Base-by-base conservation (phyloP, 176 grass and related monocot genomes). In the Eleusine indica region DNA sequence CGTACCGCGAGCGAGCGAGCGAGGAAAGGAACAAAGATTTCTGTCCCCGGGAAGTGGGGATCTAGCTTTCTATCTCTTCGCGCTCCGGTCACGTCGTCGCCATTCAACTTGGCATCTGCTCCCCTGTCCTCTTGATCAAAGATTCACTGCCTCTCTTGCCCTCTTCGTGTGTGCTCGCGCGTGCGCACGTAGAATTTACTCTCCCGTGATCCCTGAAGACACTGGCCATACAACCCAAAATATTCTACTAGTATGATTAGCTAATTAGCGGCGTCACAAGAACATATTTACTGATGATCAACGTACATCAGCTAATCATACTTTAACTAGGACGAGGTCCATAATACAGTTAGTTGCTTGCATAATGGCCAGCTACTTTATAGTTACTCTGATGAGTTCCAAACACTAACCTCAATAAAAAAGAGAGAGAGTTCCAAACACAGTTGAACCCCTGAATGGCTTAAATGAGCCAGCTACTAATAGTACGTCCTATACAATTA, bases 41-140 rank as follows among this genome's bases (percentile, higher is more conserved):
- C 15, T 82, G 80, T 83, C 80, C 66, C 77, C 44, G 66, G 82
- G 89, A 76, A 84, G 85, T 84, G 82, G 85, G 85, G 89, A 79
- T 88, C 80, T 80, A 80, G 56, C 85, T 81, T 87, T 91, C 73
- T 82, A 91, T 91, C 82, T 57, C 65, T 78, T 86, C 53, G 3
- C 46, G 17, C 46, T 54, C 60, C 11, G 22, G 77, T 91, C 73
- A 57, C 82, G 68, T 90, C 79, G 16, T 28, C 15, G 25, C 25
- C 25, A 47, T 68, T 82, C 46, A 6, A 22, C 58, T 88, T 22
- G 35, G 83, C 74, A 86, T 90, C 57, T 69, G 74, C 86, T 49
- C 74, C 40, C 4, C 18, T 32, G 40, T 47, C 29, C 10, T 71
- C 21, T 66, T 49, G 19, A 72, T 68, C 60, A 43, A 44, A 79